Evolutionary conservation across 139 green algal genomes (phyloP).

Genomic region (Chlorella sp.): DNA sequence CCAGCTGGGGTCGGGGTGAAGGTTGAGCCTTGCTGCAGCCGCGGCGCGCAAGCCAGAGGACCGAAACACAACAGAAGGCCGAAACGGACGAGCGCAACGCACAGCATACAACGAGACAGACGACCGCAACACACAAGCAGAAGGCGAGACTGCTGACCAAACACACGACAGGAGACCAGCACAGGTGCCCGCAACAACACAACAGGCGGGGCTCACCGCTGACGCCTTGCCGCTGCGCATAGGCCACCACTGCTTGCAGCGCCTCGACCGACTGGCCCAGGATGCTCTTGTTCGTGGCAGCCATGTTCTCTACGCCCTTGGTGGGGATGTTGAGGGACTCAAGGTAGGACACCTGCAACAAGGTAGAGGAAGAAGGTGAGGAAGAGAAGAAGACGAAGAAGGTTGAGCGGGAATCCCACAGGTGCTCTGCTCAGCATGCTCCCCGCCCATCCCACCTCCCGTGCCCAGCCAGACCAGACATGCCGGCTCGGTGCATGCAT

Average conservation of each 20-base stretch:
- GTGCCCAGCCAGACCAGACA: neutral
- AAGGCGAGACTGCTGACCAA: too few species aligned
- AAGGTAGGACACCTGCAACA: conserved; percentile 34
- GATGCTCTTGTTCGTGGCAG: conserved; percentile 42
- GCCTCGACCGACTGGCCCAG: conserved; percentile 1
- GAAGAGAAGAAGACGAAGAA: neutral
- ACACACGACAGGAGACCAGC: too few species aligned
- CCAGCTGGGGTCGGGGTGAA: too few species aligned
- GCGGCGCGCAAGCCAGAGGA: too few species aligned
- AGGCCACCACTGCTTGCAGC: conserved; percentile 38
- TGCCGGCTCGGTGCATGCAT: neutral
- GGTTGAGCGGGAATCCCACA: neutral
- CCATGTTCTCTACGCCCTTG: conserved; percentile 46
- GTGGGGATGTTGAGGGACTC: conserved; percentile 24
- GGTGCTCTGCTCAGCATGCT: neutral
- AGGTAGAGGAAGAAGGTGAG: neutral
- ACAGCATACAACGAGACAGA: too few species aligned
- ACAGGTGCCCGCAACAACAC: too few species aligned
- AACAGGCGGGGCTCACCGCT: conserved; percentile 24
- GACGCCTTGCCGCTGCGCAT: conserved; percentile 24
- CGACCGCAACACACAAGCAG: too few species aligned
- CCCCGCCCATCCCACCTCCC: neutral
- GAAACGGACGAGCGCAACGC: too few species aligned
- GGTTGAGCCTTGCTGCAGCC: too few species aligned
- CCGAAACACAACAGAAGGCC: too few species aligned